Conservation (phyloP, 2,329 filamentous ascomycete species). For the Macrophomina pseudophaseolina region DNA sequence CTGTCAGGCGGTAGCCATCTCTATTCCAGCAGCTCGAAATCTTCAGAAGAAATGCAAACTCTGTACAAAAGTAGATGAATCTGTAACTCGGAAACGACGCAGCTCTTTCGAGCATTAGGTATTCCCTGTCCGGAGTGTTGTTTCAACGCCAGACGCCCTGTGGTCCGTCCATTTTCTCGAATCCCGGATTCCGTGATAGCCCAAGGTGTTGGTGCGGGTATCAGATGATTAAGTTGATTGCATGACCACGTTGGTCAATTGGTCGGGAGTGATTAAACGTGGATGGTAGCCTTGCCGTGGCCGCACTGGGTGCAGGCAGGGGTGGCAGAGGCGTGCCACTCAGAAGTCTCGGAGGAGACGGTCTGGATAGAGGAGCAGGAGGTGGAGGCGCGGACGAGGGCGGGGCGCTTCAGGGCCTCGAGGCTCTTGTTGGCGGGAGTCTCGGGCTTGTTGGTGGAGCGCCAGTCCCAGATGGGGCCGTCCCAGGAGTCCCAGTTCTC, state of each 20-base stretch:
- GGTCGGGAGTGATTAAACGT: not conserved
- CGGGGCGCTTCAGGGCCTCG: slow-evolving; percentile 23
- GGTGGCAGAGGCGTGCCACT: slow-evolving; percentile 23
- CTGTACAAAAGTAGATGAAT: slow-evolving; percentile 2
- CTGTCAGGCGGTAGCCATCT: slow-evolving; percentile 7
- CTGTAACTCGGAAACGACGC: not conserved
- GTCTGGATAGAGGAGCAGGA: slow-evolving; percentile 23
- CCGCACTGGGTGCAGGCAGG: slow-evolving; percentile 23
- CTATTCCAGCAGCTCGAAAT: slow-evolving; percentile 1
- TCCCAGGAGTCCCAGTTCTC: slow-evolving; percentile 30
- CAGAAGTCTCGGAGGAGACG: slow-evolving; percentile 13
- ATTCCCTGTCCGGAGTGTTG: slow-evolving; percentile 1
- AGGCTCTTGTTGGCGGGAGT: slow-evolving; percentile 18
- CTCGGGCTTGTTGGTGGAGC: slow-evolving; percentile 24
- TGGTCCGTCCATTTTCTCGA: not conserved
- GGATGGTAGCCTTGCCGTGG: slow-evolving; percentile 16
- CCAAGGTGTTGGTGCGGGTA: not conserved
- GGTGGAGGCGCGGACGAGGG: slow-evolving; percentile 19
- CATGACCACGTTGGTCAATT: not conserved
- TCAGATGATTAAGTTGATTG: not conserved
- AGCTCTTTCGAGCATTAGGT: not conserved
- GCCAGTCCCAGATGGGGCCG: slow-evolving; percentile 26
- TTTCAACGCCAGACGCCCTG: slow-evolving; percentile 14
- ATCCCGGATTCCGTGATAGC: not conserved
- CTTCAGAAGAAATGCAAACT: slow-evolving; percentile 1